phyloP scores from a whole-genome alignment of 176 grass and related monocot species.

The bread wheat (Triticum aestivum) region DNA sequence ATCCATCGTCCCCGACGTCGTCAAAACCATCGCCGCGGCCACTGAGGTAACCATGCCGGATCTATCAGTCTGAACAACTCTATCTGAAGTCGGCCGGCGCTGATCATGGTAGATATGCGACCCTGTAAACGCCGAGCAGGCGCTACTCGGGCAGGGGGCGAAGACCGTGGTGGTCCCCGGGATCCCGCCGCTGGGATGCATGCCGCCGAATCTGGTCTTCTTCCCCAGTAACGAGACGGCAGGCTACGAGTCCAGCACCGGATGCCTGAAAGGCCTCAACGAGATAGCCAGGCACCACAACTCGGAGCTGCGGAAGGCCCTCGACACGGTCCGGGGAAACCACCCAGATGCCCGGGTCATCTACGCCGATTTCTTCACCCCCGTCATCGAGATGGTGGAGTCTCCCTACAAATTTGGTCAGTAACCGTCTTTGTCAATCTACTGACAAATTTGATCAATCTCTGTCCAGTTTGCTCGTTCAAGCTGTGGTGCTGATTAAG shows the following conservation, averaged over 20 bases:
- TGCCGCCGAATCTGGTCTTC: conserved; percentile 28
- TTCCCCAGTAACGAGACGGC: conserved; percentile 7
- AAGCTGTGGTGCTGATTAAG: too few species aligned
- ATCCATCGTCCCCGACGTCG: conserved; percentile 7
- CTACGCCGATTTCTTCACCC: conserved; percentile 52
- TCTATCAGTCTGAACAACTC: background rate
- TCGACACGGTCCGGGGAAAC: background rate
- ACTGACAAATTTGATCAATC: background rate
- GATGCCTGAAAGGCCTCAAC: conserved; percentile 55
- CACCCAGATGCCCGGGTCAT: conserved; percentile 15
- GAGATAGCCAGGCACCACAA: conserved; percentile 53
- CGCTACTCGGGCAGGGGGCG: conserved; percentile 47
- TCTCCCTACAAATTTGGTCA: background rate
- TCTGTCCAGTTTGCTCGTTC: too few species aligned
- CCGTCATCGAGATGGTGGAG: conserved; percentile 26
- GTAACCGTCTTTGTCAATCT: background rate
- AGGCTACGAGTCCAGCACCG: conserved; percentile 40
- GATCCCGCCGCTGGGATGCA: conserved; percentile 57
- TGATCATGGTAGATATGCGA: too few species aligned
- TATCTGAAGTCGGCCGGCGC: background rate
- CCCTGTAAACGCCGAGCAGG: conserved; percentile 7
- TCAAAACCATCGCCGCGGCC: background rate
- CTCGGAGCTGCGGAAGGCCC: conserved; percentile 19
- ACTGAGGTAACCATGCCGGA: conserved; percentile 15
- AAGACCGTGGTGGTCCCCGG: conserved; percentile 54